Evolutionary conservation across 2,329 filamentous ascomycete genomes (phyloP).

Genomic region (Malbranchea zuffiana): DNA sequence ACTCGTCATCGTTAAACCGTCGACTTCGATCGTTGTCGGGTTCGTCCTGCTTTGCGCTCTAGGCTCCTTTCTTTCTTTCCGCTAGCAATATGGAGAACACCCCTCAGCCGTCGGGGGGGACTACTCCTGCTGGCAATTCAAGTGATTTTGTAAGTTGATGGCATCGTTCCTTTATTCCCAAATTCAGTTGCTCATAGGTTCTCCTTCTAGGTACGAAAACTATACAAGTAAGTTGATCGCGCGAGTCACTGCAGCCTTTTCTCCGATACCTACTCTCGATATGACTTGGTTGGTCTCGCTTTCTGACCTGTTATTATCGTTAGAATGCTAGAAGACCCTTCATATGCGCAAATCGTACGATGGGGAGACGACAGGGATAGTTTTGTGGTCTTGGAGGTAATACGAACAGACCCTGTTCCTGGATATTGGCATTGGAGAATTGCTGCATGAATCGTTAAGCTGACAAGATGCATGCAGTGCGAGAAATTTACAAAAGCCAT

Average conservation of each 20-base stretch:
- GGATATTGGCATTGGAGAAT: not conserved
- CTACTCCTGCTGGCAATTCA: conserved; percentile 58
- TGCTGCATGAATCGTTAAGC: not conserved
- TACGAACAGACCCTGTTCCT: not conserved
- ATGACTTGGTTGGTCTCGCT: too few species aligned
- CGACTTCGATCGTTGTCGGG: not conserved
- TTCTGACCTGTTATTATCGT: conserved; percentile 11
- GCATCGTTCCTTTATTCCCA: conserved; percentile 11
- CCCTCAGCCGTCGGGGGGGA: conserved; percentile 7
- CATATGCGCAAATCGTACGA: conserved; percentile 82
- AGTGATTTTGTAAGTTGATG: conserved; percentile 77
- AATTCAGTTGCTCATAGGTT: conserved; percentile 16
- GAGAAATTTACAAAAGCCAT: conserved; percentile 98
- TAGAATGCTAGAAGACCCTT: conserved; percentile 93
- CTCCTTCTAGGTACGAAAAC: conserved; percentile 69
- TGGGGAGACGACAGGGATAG: conserved; percentile 94
- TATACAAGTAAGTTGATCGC: conserved; percentile 70
- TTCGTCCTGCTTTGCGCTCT: not conserved
- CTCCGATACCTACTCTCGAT: not conserved
- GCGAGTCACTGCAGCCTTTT: not conserved
- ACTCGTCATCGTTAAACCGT: too few species aligned
- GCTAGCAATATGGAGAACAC: conserved; percentile 12
- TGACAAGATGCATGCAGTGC: conserved; percentile 50
- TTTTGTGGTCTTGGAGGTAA: conserved; percentile 92
- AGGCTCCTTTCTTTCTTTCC: not conserved